These are phyloP conservation scores for Neonectria neomacrospora DNA, from an alignment of 2,329 filamentous ascomycete genomes.

Conservation along the genomic window DNA sequence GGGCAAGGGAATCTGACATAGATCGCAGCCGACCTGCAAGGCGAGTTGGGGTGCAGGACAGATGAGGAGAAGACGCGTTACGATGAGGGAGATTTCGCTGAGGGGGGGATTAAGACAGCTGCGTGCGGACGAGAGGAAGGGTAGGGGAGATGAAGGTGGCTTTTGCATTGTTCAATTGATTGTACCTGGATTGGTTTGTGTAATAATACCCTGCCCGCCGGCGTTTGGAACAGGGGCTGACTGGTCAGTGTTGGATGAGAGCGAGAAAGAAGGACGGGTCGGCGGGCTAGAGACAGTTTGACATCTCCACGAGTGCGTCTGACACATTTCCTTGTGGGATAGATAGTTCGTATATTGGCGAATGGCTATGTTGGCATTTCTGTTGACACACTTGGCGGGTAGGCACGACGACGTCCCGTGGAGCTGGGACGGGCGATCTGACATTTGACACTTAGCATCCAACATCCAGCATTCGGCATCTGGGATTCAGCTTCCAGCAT, in stretches of 20 bases:
- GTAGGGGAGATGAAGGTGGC: conserved; percentile 18
- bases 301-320: conserved; percentile 14
- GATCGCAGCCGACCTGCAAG: conserved; percentile 18
- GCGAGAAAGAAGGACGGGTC: conserved; percentile 5
- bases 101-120: conserved; percentile 4
- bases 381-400: conserved; percentile 1
- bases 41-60: conserved; percentile 22
- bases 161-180: conserved; percentile 29
- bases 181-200: conserved; percentile 34
- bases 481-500: background rate
- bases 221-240: conserved; percentile 32
- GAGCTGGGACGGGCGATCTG: conserved; percentile 24
- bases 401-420: conserved; percentile 10
- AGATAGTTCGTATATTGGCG: conserved; percentile 21
- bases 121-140: conserved; percentile 30
- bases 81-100: conserved; percentile 12
- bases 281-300: conserved; percentile 16
- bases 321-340: conserved; percentile 14
- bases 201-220: conserved; percentile 44
- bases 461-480: conserved; percentile 11
- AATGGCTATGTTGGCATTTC: conserved; percentile 27
- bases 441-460: conserved; percentile 12
- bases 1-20: conserved; percentile 23
- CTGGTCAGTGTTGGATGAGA: conserved; percentile 32
- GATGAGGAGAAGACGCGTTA: conserved; percentile 28